phyloP scores from a whole-genome alignment of 2,329 filamentous ascomycete genomes.

The Penicillium sclerotigenum region DNA sequence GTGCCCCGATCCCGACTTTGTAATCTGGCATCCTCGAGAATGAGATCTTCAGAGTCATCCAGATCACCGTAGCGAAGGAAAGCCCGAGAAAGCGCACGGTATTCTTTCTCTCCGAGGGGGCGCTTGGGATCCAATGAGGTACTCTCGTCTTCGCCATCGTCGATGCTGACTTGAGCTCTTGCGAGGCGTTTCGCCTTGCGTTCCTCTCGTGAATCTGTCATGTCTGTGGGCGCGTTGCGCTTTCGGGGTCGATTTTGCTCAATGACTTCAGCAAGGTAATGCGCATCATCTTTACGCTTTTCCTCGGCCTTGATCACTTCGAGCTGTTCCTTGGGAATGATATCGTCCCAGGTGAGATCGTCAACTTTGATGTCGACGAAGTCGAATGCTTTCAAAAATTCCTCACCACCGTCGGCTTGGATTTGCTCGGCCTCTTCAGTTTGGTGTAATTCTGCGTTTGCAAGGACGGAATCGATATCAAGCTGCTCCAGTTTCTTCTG shows the following conservation, averaged over 20 bases:
- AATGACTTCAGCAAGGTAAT: constrained; percentile 75
- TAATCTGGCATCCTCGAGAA: constrained; percentile 82
- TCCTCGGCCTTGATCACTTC: constrained; percentile 87
- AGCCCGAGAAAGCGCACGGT: constrained; percentile 83
- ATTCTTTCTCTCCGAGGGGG: constrained; percentile 89
- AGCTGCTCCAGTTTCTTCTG: constrained; percentile 95
- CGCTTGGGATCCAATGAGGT: constrained; percentile 73
- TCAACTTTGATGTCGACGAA: constrained; percentile 96
- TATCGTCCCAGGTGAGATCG: constrained; percentile 94
- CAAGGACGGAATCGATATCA: constrained; percentile 94
- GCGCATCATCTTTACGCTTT: constrained; percentile 75
- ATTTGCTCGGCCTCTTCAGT: constrained; percentile 93
- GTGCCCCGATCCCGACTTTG: constrained; percentile 77
- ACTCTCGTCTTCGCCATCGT: constrained; percentile 67
- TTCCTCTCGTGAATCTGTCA: constrained; percentile 55
- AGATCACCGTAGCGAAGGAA: constrained; percentile 89
- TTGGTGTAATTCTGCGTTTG: constrained; percentile 95
- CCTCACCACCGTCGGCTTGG: constrained; percentile 92
- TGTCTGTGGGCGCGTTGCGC: constrained; percentile 60
- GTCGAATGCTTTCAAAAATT: constrained; percentile 84
- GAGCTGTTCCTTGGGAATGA: constrained; percentile 90
- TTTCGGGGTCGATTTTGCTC: constrained; percentile 82
- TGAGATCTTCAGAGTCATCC: constrained; percentile 81
- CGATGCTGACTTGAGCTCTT: constrained; percentile 60
- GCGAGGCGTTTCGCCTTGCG: constrained; percentile 68